Conservation (phyloP, 345 rosid species). For the Citrus mangshanensis region DNA sequence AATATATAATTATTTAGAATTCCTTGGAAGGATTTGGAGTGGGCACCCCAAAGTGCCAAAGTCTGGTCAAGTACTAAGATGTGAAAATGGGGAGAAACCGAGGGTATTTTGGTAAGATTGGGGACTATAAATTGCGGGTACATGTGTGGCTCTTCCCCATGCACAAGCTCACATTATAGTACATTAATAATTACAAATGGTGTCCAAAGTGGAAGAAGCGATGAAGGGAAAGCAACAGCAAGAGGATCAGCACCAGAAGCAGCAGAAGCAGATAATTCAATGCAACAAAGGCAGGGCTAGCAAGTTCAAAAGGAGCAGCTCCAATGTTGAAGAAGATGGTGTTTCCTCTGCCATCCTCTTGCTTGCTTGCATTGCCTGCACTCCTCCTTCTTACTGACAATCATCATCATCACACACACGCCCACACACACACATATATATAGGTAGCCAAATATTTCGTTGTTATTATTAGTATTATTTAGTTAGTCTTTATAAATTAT, state of each 20-base stretch:
- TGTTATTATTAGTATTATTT: no score
- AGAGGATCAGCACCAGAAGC: slow-evolving; percentile 20
- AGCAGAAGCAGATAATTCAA: slow-evolving; percentile 36
- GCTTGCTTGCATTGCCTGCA: slow-evolving; percentile 85
- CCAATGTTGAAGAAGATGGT: slow-evolving; percentile 73
- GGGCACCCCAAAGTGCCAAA: background rate
- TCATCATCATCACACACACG: no score
- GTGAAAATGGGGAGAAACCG: background rate
- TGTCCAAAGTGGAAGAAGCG: slow-evolving; percentile 51
- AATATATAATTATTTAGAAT: background rate
- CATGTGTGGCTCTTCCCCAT: slow-evolving; percentile 17
- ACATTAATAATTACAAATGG: slow-evolving; percentile 25
- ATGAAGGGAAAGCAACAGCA: slow-evolving; percentile 45
- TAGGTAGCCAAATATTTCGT: no score
- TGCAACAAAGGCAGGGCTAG: slow-evolving; percentile 64
- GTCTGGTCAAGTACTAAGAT: background rate
- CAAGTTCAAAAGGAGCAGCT: slow-evolving; percentile 83
- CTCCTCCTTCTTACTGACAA: slow-evolving; percentile 32
- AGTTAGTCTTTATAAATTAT: no score
- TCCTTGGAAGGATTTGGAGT: background rate
- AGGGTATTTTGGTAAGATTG: slow-evolving; percentile 22
- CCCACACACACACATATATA: no score
- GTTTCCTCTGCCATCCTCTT: slow-evolving; percentile 85
- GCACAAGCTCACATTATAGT: background rate
- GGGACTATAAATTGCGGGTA: slow-evolving; percentile 30